Conservation (phyloP, 75 land plant genomes). For the Cupressus sempervirens region DNA sequence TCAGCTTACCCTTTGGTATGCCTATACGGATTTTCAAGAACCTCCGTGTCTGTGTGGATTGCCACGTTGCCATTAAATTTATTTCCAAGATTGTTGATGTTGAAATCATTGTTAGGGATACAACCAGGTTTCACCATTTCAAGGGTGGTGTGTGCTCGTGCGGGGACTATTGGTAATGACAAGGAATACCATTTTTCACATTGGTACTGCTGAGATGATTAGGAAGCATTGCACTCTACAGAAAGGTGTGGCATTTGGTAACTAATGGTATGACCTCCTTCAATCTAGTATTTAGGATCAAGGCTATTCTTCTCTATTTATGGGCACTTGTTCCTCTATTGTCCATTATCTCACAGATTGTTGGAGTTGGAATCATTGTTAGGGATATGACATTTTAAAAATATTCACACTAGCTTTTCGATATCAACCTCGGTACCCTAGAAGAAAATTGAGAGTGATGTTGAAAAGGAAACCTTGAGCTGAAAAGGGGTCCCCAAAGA, state of each 20-base stretch:
- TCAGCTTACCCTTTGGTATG: conserved; percentile 1
- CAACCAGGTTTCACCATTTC: conserved; percentile 23
- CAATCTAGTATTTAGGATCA: not conserved
- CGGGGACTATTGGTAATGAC: conserved; percentile 20
- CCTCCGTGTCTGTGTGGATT: conserved; percentile 23
- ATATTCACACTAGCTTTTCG: not conserved
- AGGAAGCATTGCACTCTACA: not conserved
- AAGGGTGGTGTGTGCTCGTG: conserved; percentile 24
- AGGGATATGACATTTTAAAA: too few relatives aligned
- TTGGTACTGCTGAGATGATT: not conserved
- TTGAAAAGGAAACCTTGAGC: not conserved
- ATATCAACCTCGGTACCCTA: not conserved
- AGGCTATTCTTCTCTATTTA: not conserved
- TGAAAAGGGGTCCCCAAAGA: not conserved
- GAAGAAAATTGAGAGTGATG: not conserved
- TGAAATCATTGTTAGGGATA: conserved; percentile 26
- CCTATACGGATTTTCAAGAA: conserved; percentile 25
- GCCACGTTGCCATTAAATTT: conserved; percentile 17
- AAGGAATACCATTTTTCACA: not conserved
- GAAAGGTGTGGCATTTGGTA: not conserved
- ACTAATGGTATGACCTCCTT: not conserved
- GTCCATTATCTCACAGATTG: not conserved
- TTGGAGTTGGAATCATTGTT: too few relatives aligned
- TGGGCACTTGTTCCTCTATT: not conserved
- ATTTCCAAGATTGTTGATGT: conserved; percentile 13